These are phyloP conservation scores for Schizosaccharomyces pombe DNA, from an alignment of 805 yeast genomes.

Conservation along the genomic window DNA sequence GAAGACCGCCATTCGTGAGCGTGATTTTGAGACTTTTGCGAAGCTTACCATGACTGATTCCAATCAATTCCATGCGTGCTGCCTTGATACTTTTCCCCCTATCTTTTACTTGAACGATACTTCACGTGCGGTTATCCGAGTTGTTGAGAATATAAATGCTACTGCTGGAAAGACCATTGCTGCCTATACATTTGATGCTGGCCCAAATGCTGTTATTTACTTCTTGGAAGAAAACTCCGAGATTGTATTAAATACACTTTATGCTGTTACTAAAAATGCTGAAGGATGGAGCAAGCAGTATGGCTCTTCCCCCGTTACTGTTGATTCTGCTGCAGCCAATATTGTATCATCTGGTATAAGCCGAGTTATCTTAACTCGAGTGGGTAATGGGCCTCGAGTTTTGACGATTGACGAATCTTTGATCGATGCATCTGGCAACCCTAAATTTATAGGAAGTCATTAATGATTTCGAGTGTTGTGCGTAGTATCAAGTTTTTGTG, in stretches of 20 bases:
- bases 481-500: too few relatives aligned
- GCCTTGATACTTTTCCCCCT: slow-evolving; percentile 87
- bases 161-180: slow-evolving; percentile 42
- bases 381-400: slow-evolving; percentile 57
- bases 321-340: slow-evolving; percentile 23
- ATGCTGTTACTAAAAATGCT: slow-evolving; percentile 32
- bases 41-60: slow-evolving; percentile 89
- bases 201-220: slow-evolving; percentile 94
- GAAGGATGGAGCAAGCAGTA: slow-evolving; percentile 37
- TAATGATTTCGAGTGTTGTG: too few relatives aligned
- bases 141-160: slow-evolving; percentile 57
- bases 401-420: neutral
- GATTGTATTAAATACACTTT: slow-evolving; percentile 46
- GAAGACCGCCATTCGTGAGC: slow-evolving; percentile 50
- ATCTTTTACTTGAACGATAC: slow-evolving; percentile 84
- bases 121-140: slow-evolving; percentile 55
- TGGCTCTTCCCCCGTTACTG: slow-evolving; percentile 13
- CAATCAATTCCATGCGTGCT: slow-evolving; percentile 93
- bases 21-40: slow-evolving; percentile 61
- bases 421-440: neutral
- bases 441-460: too few relatives aligned
- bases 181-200: slow-evolving; percentile 96
- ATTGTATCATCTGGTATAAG: slow-evolving; percentile 50
- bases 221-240: slow-evolving; percentile 55
- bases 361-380: slow-evolving; percentile 59